Conservation (phyloP, 2,329 filamentous ascomycete species). For the Massarina eburnea region DNA sequence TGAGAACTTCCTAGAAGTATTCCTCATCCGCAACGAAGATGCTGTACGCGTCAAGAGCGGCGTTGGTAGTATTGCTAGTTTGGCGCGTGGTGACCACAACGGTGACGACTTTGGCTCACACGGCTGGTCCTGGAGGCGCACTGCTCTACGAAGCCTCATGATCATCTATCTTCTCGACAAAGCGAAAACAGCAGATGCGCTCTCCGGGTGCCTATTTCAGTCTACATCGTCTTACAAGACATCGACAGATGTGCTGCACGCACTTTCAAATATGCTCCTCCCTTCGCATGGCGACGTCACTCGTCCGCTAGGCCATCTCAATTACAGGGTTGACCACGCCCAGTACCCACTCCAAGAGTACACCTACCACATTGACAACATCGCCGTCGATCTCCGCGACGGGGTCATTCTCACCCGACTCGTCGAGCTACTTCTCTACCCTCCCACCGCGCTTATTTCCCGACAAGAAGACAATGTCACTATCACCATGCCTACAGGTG, state of each 20-base stretch:
- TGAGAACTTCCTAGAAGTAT: conserved; percentile 57
- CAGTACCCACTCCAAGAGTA: conserved; percentile 63
- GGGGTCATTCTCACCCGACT: conserved; percentile 62
- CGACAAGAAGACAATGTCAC: conserved; percentile 46
- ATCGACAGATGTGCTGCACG: conserved; percentile 56
- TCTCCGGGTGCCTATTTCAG: conserved; percentile 54
- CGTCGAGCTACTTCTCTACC: conserved; percentile 59
- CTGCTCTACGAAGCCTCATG: conserved; percentile 60
- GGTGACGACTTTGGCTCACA: conserved; percentile 46
- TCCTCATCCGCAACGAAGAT: conserved; percentile 62
- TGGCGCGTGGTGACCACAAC: conserved; percentile 36
- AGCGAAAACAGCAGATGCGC: conserved; percentile 45
- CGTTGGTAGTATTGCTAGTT: conserved; percentile 42
- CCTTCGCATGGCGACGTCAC: conserved; percentile 61
- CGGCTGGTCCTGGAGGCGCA: conserved; percentile 57
- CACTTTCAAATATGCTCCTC: conserved; percentile 56
- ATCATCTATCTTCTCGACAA: conserved; percentile 62
- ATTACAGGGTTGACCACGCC: conserved; percentile 56
- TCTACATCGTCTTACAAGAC: conserved; percentile 57
- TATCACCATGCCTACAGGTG: conserved; percentile 49
- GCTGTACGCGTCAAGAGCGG: conserved; percentile 45
- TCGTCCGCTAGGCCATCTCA: conserved; percentile 58
- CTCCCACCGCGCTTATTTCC: conserved; percentile 30
- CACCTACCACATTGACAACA: conserved; percentile 58
- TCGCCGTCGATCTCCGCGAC: conserved; percentile 64